Conservation (phyloP, 1,284 basidiomycete species). For the Sanghuangporus baumii region DNA sequence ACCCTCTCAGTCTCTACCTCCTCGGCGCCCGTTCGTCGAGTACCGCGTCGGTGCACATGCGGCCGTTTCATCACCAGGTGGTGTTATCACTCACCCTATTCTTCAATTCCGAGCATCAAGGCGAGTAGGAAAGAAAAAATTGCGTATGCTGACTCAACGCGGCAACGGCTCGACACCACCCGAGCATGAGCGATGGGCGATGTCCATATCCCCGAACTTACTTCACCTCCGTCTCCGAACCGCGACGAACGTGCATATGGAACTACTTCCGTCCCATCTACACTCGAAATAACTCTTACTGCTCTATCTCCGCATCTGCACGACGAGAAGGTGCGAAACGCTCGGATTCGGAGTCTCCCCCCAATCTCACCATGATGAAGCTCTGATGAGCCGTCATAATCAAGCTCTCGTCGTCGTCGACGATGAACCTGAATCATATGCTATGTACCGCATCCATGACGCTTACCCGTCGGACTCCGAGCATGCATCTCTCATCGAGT, state of each 20-base stretch:
- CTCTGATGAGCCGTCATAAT: background rate
- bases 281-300: background rate
- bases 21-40: background rate
- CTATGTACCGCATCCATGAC: background rate
- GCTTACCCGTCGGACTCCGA: background rate
- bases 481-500: background rate
- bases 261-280: background rate
- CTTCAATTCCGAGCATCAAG: no score
- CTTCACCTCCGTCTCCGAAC: background rate
- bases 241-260: background rate
- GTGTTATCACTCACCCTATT: background rate
- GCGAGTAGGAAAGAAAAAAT: no score
- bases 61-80: background rate
- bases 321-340: background rate
- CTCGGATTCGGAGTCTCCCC: background rate
- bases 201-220: background rate
- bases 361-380: background rate
- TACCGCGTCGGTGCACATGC: background rate
- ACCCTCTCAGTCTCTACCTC: background rate
- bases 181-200: background rate
- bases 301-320: background rate
- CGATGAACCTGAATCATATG: background rate
- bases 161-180: background rate
- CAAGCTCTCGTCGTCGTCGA: background rate
- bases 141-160: background rate